Conservation (phyloP, 768 basidiomycete genomes). For the Panaeolus papilionaceus region DNA sequence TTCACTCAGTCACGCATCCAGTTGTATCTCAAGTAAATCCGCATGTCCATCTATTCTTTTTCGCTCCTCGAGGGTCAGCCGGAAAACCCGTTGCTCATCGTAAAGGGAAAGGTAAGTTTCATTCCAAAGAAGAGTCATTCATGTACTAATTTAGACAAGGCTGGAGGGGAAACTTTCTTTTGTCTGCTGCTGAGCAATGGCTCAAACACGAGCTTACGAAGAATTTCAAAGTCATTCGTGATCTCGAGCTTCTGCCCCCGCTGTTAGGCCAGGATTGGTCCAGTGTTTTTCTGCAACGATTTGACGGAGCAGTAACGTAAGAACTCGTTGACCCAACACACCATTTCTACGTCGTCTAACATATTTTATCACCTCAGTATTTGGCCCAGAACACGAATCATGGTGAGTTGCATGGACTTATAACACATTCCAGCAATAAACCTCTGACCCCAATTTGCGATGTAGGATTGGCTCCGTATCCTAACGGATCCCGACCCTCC, state of each 20-base stretch:
- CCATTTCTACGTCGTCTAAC: neutral
- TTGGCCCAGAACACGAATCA: slow-evolving; percentile 83
- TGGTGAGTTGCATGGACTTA: slow-evolving; percentile 47
- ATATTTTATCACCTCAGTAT: slow-evolving; percentile 52
- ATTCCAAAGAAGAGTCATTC: neutral
- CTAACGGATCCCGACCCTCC: slow-evolving; percentile 82
- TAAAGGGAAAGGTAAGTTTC: slow-evolving; percentile 78
- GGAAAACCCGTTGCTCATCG: slow-evolving; percentile 95
- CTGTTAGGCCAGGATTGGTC: slow-evolving; percentile 95
- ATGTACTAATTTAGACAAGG: slow-evolving; percentile 46
- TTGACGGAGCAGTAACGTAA: slow-evolving; percentile 88
- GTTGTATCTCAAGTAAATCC: slow-evolving; percentile 95
- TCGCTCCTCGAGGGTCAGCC: slow-evolving; percentile 86
- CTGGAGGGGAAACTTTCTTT: slow-evolving; percentile 94
- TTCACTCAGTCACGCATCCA: slow-evolving; percentile 77
- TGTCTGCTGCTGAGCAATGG: slow-evolving; percentile 94
- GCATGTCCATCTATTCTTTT: slow-evolving; percentile 94
- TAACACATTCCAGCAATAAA: neutral
- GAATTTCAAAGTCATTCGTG: slow-evolving; percentile 97
- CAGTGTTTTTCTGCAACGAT: slow-evolving; percentile 93
- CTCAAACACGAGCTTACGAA: slow-evolving; percentile 95
- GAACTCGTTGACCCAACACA: slow-evolving; percentile 32
- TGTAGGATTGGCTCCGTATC: slow-evolving; percentile 83
- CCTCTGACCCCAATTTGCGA: slow-evolving; percentile 11
- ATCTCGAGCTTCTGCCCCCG: slow-evolving; percentile 94